Evolutionary conservation across 768 basidiomycete species (phyloP), one percentile per base, ranked within the genome.

Genomic region (Amanita exitialis): DNA sequence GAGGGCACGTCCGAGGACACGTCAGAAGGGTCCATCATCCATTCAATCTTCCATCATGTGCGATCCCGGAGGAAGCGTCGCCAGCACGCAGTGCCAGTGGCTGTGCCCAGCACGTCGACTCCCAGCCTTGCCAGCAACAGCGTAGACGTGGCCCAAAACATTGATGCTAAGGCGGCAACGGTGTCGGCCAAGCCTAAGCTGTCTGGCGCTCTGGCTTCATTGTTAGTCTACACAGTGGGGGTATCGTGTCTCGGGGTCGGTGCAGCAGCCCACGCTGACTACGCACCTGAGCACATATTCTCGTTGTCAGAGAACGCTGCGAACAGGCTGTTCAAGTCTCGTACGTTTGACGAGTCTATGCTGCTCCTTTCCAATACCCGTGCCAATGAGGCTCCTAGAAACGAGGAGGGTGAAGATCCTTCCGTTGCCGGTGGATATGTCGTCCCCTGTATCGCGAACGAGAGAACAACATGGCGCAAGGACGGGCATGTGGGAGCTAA

Each of bases 141-240:
- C 6, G 8, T 15, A 13, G 15, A n/a, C 23, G 27, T 28, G 43
- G 43, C 47, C 4, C 12, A 7, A 36, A 23, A 3, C n/a, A 28
- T 0, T n/a, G 20, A 20, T 16, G n/a, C 4, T 12, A 38, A 25
- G 12, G 6, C 20, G 46, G 6, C 3, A 5, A 27, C 47, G 34
- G 15, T 37, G 13, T 21, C 37, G 25, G 25, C 10, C 20, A 88
- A 86, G 65, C 71, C 70, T 18, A 86, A 81, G 63, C 90, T 91
- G 80, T 91, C 93, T 0, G 56, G 74, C 3, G 75, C 76, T 2
- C 76, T 99, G 1, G 77, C 82, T 1, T 71, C 78, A 0, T 75
- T 97, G n/a, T 75, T 99, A 8, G 87, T 98, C 23, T 98, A 98
- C 65, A 97, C 95, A 2, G 82, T 95, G 42, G 96, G 96, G 6